Evolutionary conservation across 2,329 filamentous ascomycete genomes (phyloP).

Genomic region (Beauveria sp.): DNA sequence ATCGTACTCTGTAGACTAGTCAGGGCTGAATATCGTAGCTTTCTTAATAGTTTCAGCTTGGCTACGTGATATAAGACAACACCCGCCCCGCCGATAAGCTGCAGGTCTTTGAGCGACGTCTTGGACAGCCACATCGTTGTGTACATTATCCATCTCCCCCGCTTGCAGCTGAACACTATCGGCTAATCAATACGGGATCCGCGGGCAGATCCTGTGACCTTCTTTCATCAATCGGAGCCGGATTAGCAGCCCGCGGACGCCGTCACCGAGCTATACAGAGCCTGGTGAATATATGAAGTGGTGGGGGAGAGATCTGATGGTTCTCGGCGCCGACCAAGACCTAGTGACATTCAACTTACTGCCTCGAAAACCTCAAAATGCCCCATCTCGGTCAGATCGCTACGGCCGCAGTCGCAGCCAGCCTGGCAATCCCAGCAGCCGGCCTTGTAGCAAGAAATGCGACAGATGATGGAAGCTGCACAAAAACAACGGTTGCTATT

Average conservation of each 20-base stretch:
- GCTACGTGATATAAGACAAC: not conserved
- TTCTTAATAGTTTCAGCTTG: not conserved
- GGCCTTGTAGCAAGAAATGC: slow-evolving; percentile 11
- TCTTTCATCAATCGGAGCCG: not conserved
- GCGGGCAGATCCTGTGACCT: not conserved
- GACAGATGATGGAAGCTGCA: slow-evolving; percentile 14
- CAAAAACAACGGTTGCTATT: slow-evolving; percentile 24
- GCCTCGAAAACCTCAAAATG: not conserved
- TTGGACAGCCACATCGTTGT: not conserved
- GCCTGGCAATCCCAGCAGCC: not conserved
- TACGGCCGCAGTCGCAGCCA: not conserved
- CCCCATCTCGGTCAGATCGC: not conserved
- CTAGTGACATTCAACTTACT: not conserved
- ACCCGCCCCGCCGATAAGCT: not conserved
- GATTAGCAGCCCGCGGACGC: not conserved
- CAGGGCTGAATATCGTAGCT: not conserved
- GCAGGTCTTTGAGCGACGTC: not conserved
- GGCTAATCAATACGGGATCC: not conserved
- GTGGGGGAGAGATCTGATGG: not conserved
- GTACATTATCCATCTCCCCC: not conserved
- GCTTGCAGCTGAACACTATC: not conserved
- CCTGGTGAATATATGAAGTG: not conserved
- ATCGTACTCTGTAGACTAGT: not conserved
- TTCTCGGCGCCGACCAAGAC: not conserved
- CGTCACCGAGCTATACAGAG: not conserved